Conservation (phyloP, 352 stramenopile species). For the Phytophthora citrophthora region DNA sequence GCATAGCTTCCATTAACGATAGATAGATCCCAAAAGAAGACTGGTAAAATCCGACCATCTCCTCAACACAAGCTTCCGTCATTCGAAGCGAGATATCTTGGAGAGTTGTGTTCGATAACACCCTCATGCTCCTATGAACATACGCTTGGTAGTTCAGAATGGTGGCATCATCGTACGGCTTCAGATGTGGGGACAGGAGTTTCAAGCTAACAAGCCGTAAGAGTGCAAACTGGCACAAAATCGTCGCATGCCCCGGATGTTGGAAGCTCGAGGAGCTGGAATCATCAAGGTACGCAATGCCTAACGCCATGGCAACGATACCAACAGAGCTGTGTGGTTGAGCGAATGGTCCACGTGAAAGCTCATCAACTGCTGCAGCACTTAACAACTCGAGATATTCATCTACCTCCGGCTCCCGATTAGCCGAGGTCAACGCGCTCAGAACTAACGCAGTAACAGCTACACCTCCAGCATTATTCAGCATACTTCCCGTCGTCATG, state of each 20-base stretch:
- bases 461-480: slow-evolving; percentile 10
- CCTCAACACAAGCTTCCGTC: slow-evolving; percentile 32
- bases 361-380: slow-evolving; percentile 17
- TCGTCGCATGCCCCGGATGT: slow-evolving; percentile 18
- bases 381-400: slow-evolving; percentile 27
- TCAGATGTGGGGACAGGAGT: slow-evolving; percentile 28
- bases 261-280: neutral
- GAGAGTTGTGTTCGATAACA: neutral
- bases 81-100: slow-evolving; percentile 32
- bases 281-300: slow-evolving; percentile 30
- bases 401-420: slow-evolving; percentile 3
- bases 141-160: slow-evolving; percentile 16
- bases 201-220: slow-evolving; percentile 35
- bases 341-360: slow-evolving; percentile 28
- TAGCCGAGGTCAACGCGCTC: slow-evolving; percentile 19
- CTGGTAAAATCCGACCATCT: slow-evolving; percentile 42
- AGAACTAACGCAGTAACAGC: slow-evolving; percentile 31
- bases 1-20: slow-evolving; percentile 30
- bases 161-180: slow-evolving; percentile 8
- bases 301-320: slow-evolving; percentile 33
- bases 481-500: neutral
- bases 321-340: slow-evolving; percentile 23
- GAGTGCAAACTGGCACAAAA: slow-evolving; percentile 49
- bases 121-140: slow-evolving; percentile 13
- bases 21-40: slow-evolving; percentile 24